Conservation (phyloP, 257 asterid species). For the Ilex aquifolium region DNA sequence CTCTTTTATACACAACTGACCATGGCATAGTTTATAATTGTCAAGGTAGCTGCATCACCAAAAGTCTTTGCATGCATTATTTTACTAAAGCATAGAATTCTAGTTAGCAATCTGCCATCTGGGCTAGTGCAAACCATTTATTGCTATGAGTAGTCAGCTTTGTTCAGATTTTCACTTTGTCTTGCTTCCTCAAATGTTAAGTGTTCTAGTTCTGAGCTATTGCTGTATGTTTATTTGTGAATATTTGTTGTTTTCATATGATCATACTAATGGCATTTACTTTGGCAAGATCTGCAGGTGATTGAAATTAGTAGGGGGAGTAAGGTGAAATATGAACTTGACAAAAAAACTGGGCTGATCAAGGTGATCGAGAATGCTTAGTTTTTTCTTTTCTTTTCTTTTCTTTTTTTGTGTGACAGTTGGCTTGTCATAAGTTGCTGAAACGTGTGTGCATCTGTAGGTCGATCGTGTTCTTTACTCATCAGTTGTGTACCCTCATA, state of each 20-base stretch:
- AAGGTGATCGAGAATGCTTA: slow-evolving; percentile 41
- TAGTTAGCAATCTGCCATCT: no score
- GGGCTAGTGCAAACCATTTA: no score
- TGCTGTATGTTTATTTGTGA: neutral
- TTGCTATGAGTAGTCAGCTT: neutral
- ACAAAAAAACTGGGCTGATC: slow-evolving; percentile 91
- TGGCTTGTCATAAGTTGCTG: slow-evolving; percentile 5
- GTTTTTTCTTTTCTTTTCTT: neutral
- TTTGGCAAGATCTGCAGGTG: slow-evolving; percentile 48
- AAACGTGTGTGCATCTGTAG: slow-evolving; percentile 32
- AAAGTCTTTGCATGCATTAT: no score
- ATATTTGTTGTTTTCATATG: neutral
- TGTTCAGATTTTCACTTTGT: neutral
- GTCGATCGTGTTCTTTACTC: slow-evolving; percentile 96
- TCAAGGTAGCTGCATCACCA: no score
- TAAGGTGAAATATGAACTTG: slow-evolving; percentile 97
- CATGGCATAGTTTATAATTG: no score
- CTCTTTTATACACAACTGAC: no score
- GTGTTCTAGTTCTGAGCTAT: neutral
- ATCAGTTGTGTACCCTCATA: slow-evolving; percentile 96
- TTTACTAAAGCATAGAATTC: no score
- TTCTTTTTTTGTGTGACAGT: neutral
- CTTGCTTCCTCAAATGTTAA: neutral
- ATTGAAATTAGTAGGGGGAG: slow-evolving; percentile 91
- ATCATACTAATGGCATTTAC: slow-evolving; percentile 1